phyloP scores from a whole-genome alignment of 139 green algal genomes.

The Closterium sp. region DNA sequence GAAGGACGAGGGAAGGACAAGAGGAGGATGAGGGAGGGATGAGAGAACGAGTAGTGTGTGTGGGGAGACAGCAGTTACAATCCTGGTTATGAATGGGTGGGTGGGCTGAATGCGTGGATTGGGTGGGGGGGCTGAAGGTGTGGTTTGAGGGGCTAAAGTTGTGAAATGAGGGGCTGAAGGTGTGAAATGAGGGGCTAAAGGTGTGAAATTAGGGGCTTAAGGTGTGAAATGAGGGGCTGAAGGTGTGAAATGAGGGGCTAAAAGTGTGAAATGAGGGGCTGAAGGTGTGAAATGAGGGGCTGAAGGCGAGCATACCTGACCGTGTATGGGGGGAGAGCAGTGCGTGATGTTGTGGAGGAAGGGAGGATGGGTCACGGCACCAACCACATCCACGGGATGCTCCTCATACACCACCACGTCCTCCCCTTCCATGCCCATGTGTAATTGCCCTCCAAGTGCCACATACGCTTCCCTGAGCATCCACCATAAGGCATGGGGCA shows the following conservation, averaged over 20 bases:
- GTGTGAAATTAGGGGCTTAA: too few species aligned
- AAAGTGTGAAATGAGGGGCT: neutral
- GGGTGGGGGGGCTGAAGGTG: too few species aligned
- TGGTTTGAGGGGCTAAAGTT: too few species aligned
- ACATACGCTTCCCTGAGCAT: neutral
- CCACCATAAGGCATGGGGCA: too few species aligned
- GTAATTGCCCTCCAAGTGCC: neutral
- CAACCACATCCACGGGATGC: neutral
- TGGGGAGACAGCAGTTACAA: too few species aligned
- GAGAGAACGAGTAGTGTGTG: too few species aligned
- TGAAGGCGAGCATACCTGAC: neutral
- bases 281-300: neutral
- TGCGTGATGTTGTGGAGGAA: conserved; percentile 8
- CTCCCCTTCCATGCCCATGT: neutral
- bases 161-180: too few species aligned
- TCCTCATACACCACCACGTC: neutral
- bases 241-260: too few species aligned
- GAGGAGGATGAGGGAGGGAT: neutral
- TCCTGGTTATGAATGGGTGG: too few species aligned
- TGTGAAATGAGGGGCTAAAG: too few species aligned
- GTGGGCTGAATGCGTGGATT: too few species aligned
- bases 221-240: too few species aligned
- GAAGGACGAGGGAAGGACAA: neutral
- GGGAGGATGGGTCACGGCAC: neutral
- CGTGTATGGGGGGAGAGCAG: conserved; percentile 5